Evolutionary conservation across 495 filamentous ascomycete genomes (phyloP).

Genomic region (Aspergillus affinis): DNA sequence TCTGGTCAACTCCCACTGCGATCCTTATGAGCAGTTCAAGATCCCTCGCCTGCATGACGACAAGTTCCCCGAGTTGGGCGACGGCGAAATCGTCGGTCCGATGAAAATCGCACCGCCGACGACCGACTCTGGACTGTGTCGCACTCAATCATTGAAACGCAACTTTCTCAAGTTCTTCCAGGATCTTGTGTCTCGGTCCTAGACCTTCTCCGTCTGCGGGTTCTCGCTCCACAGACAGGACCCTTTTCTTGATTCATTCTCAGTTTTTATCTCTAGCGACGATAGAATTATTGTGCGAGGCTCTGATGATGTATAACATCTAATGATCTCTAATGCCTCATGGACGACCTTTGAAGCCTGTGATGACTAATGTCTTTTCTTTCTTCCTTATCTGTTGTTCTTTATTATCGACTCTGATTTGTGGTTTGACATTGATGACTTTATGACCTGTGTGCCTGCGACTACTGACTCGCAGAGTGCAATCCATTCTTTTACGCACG

Average conservation of each 20-base stretch:
- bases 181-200: constrained; percentile 40
- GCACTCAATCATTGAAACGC: constrained; percentile 37
- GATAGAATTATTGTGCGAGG: constrained; percentile 17
- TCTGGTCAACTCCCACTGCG: constrained; percentile 45
- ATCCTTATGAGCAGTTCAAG: constrained; percentile 49
- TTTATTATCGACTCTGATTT: constrained; percentile 13
- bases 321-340: constrained; percentile 19
- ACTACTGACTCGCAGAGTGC: constrained; percentile 44
- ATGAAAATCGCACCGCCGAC: constrained; percentile 61
- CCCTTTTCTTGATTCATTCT: neutral
- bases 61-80: constrained; percentile 85
- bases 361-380: constrained; percentile 40
- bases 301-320: constrained; percentile 28
- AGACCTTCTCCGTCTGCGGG: constrained; percentile 3
- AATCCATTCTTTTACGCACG: constrained; percentile 35
- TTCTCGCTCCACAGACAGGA: neutral
- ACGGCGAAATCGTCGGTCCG: constrained; percentile 89
- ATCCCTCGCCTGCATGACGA: constrained; percentile 65
- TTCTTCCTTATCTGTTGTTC: constrained; percentile 14
- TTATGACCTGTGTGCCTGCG: constrained; percentile 33
- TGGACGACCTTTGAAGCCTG: constrained; percentile 22
- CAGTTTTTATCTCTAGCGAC: constrained; percentile 11
- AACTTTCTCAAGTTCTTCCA: constrained; percentile 50
- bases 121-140: constrained; percentile 29
- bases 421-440: constrained; percentile 31